phyloP scores from a whole-genome alignment of 371 early-diverging fungal species.

The Mucor irregularis region DNA sequence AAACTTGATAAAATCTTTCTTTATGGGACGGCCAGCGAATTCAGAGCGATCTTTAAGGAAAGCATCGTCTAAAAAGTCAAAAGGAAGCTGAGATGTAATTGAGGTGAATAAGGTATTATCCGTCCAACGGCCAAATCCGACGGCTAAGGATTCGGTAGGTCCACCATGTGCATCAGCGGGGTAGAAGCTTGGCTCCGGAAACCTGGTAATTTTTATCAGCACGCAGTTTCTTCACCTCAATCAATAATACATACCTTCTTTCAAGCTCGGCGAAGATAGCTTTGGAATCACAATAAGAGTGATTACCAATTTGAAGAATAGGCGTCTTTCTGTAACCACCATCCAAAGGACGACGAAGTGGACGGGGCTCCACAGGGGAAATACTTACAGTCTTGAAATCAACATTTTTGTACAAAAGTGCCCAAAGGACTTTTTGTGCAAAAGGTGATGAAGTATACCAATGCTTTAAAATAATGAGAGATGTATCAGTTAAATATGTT shows the following conservation, averaged over 20 bases:
- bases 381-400: conserved; percentile 35
- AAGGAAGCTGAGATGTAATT: conserved; percentile 10
- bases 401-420: conserved; percentile 38
- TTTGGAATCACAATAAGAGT: conserved; percentile 55
- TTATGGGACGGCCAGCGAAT: conserved; percentile 7
- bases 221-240: no score
- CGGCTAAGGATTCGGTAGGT: background rate
- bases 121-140: conserved; percentile 10
- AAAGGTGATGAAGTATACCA: conserved; percentile 34
- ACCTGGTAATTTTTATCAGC: conserved; percentile 13
- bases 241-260: conserved; percentile 42
- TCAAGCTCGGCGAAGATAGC: conserved; percentile 55
- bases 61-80: conserved; percentile 1
- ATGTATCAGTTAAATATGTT: background rate
- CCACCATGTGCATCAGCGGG: conserved; percentile 3
- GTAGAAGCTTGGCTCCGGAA: conserved; percentile 22
- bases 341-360: conserved; percentile 48
- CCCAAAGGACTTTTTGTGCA: conserved; percentile 36
- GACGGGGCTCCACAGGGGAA: conserved; percentile 33
- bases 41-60: conserved; percentile 18
- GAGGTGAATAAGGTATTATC: conserved; percentile 3
- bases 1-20: background rate
- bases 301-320: conserved; percentile 61
- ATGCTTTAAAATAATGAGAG: no score
- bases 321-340: conserved; percentile 62